Conservation (phyloP, 331 rosid species). For the Acacia concinna region DNA sequence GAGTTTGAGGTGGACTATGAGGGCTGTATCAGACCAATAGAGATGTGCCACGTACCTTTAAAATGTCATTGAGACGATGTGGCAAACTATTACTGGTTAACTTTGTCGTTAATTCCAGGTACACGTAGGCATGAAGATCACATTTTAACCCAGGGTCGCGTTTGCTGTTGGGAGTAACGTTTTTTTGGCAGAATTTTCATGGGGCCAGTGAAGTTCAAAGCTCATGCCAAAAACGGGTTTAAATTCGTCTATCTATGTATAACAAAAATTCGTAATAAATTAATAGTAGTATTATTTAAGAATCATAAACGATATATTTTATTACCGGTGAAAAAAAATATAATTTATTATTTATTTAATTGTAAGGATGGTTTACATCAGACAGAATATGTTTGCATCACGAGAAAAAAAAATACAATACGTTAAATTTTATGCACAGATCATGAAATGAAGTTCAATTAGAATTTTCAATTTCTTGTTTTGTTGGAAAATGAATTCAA, state of each 20-base stretch:
- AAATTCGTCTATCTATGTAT: background rate
- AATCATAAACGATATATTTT: too few relatives aligned
- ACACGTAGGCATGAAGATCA: conserved; percentile 26
- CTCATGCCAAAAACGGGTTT: background rate
- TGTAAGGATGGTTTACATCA: background rate
- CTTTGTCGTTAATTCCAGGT: background rate
- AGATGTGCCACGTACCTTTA: accelerated
- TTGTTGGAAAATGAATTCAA: background rate
- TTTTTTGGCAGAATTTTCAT: background rate
- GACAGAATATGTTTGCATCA: too few relatives aligned
- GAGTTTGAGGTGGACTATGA: conserved; percentile 26
- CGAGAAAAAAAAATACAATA: background rate
- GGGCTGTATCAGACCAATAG: background rate
- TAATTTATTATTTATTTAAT: too few relatives aligned
- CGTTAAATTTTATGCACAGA: too few relatives aligned
- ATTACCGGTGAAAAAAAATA: too few relatives aligned
- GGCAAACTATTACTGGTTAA: conserved; percentile 43
- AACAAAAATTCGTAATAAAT: background rate
- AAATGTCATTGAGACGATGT: conserved; percentile 46
- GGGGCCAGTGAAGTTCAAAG: background rate
- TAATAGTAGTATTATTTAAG: too few relatives aligned
- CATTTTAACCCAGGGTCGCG: background rate
- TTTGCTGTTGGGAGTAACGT: background rate
- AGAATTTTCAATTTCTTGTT: background rate
- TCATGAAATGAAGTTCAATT: background rate